Conservation (phyloP, 257 asterid species). For the Prunella vulgaris region DNA sequence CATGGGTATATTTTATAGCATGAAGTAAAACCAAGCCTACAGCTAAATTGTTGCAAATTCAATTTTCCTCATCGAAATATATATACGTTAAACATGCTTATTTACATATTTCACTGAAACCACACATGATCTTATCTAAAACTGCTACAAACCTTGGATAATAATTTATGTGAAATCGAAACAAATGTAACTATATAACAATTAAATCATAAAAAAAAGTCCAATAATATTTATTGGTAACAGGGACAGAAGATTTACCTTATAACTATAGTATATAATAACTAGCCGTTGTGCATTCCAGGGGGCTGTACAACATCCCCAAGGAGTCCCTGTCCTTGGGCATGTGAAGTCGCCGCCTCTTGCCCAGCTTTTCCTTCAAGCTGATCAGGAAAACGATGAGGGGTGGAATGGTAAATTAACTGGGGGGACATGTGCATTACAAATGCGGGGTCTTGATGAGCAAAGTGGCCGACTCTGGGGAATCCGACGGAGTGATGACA, state of each 20-base stretch:
- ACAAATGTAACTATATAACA: too few relatives aligned
- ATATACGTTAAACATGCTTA: too few relatives aligned
- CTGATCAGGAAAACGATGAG: conserved; percentile 32
- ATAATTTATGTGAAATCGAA: not conserved
- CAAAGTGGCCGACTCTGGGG: conserved; percentile 47
- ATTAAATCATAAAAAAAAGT: not conserved
- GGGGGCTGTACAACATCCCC: conserved; percentile 72
- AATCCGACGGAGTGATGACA: conserved; percentile 64
- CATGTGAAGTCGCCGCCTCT: conserved; percentile 26
- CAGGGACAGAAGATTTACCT: conserved; percentile 5
- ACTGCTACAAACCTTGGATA: too few relatives aligned
- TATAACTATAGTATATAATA: not conserved
- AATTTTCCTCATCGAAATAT: too few relatives aligned
- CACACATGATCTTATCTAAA: too few relatives aligned
- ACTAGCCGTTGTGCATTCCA: conserved; percentile 37
- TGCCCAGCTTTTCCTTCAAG: conserved; percentile 1
- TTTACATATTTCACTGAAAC: too few relatives aligned
- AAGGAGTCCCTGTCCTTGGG: conserved; percentile 72
- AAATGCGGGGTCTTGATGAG: conserved; percentile 23
- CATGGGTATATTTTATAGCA: too few relatives aligned
- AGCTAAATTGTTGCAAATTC: too few relatives aligned
- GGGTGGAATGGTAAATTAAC: conserved; percentile 31
- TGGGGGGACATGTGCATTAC: conserved; percentile 27
- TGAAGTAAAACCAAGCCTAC: too few relatives aligned
- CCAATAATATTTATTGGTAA: not conserved